Percentiles rank a stretch among this genome's conserved stretches.
Conservation (phyloP, 2,329 filamentous ascomycete genomes). For the Aspergillus transmontanensis region DNA sequence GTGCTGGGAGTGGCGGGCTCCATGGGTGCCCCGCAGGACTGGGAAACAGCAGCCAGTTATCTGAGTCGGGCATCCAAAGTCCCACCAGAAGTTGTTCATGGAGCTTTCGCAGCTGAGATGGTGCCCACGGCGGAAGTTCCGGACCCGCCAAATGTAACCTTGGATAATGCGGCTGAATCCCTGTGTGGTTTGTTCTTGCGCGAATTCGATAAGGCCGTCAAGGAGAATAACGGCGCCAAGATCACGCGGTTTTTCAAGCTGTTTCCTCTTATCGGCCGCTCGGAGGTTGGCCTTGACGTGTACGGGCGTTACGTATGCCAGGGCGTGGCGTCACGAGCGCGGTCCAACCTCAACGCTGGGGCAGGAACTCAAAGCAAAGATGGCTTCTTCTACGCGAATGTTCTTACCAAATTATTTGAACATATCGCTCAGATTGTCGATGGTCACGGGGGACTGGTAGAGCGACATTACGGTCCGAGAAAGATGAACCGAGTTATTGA, state of each 20-base stretch:
- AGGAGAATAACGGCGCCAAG: slow-evolving; percentile 81
- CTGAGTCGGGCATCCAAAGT: slow-evolving; percentile 80
- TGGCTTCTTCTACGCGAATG: slow-evolving; percentile 87
- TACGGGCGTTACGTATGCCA: slow-evolving; percentile 96
- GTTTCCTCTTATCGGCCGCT: slow-evolving; percentile 88
- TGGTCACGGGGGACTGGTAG: slow-evolving; percentile 84
- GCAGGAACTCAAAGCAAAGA: slow-evolving; percentile 67
- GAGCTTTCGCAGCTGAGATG: slow-evolving; percentile 85
- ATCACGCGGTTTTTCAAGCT: slow-evolving; percentile 98
- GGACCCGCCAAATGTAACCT: slow-evolving; percentile 82
- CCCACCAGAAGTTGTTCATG: slow-evolving; percentile 76
- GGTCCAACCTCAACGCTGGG: slow-evolving; percentile 74
- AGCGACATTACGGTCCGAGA: slow-evolving; percentile 87
- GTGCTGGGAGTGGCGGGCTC: slow-evolving; percentile 91
- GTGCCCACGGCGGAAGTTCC: slow-evolving; percentile 96
- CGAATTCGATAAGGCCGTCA: slow-evolving; percentile 91
- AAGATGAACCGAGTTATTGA: slow-evolving; percentile 96
- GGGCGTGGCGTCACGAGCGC: slow-evolving; percentile 82
- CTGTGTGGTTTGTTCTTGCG: slow-evolving; percentile 87
- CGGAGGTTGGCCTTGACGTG: slow-evolving; percentile 87
- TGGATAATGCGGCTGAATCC: slow-evolving; percentile 85
- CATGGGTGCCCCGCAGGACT: slow-evolving; percentile 97
- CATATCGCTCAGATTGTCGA: slow-evolving; percentile 97
- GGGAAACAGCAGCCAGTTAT: slow-evolving; percentile 94
- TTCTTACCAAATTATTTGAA: slow-evolving; percentile 89